Conservation (phyloP, 805 yeast genomes). For the Wilhelminamyces savonicus region DNA sequence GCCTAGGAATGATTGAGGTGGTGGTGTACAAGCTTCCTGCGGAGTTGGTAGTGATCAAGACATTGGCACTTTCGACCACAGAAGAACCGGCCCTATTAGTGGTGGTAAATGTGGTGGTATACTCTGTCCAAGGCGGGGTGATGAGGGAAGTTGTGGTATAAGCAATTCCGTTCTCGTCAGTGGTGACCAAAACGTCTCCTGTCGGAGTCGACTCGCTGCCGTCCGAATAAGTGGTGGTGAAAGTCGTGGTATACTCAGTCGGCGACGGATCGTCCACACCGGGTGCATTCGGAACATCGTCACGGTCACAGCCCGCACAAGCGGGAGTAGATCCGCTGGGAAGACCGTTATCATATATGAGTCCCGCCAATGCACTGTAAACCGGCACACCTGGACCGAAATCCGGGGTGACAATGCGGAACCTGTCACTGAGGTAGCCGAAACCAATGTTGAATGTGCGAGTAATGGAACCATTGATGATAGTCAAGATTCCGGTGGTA, state of each 20-base stretch:
- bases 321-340: no score
- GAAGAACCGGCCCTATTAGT: neutral
- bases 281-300: no score
- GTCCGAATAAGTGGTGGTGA: neutral
- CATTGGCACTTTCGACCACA: neutral
- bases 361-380: no score
- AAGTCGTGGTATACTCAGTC: neutral
- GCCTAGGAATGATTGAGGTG: neutral
- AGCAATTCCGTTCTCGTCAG: neutral
- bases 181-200: neutral
- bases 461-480: constrained; percentile 6
- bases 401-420: no score
- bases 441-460: no score
- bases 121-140: neutral
- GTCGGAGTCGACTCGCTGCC: neutral
- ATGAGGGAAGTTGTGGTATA: neutral
- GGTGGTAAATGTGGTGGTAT: neutral
- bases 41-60: neutral
- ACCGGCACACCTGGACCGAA: no score
- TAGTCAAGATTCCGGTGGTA: constrained; percentile 9
- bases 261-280: no score
- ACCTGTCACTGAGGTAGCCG: no score
- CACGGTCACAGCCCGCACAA: no score
- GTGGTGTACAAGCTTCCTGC: neutral
- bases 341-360: no score